Evolutionary conservation across 371 early-diverging fungal genomes (phyloP).

Genomic region (Mortierella sp.): DNA sequence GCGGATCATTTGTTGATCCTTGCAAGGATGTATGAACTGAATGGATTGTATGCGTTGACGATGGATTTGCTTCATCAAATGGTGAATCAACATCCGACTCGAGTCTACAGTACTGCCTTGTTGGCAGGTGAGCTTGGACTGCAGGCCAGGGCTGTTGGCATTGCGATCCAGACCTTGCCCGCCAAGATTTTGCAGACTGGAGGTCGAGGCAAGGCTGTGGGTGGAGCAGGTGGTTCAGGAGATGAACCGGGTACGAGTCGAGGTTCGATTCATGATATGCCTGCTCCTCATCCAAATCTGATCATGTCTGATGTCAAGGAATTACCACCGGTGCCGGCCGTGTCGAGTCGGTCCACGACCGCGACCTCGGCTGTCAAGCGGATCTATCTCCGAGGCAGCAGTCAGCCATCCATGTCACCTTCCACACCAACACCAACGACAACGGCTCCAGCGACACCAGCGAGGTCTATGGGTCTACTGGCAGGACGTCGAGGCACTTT

Average conservation of each 20-base stretch:
- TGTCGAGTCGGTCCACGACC: conserved; percentile 3
- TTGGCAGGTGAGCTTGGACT: conserved; percentile 48
- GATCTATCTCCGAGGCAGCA: too few relatives aligned
- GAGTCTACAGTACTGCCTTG: conserved; percentile 35
- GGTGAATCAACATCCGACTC: conserved; percentile 23
- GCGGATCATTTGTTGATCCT: conserved; percentile 44
- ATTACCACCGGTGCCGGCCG: conserved; percentile 15
- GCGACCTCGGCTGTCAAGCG: neutral
- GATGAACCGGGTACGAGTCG: too few relatives aligned
- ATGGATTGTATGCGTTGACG: conserved; percentile 41
- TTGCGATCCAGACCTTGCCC: conserved; percentile 20
- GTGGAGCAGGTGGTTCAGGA: neutral
- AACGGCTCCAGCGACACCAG: neutral
- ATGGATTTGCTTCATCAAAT: conserved; percentile 39
- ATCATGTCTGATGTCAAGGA: conserved; percentile 15
- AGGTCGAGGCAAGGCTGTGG: neutral
- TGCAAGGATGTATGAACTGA: conserved; percentile 40
- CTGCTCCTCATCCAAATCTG: too few relatives aligned
- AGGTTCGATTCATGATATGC: too few relatives aligned
- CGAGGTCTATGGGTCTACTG: too few relatives aligned
- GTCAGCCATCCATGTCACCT: too few relatives aligned
- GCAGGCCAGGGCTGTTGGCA: conserved; percentile 36
- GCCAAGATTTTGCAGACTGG: neutral
- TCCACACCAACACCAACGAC: conserved; percentile 6
- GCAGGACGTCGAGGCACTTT: too few relatives aligned